Conservation (phyloP, 2,329 filamentous ascomycete genomes). For the Ilyonectria mors-panacis region DNA sequence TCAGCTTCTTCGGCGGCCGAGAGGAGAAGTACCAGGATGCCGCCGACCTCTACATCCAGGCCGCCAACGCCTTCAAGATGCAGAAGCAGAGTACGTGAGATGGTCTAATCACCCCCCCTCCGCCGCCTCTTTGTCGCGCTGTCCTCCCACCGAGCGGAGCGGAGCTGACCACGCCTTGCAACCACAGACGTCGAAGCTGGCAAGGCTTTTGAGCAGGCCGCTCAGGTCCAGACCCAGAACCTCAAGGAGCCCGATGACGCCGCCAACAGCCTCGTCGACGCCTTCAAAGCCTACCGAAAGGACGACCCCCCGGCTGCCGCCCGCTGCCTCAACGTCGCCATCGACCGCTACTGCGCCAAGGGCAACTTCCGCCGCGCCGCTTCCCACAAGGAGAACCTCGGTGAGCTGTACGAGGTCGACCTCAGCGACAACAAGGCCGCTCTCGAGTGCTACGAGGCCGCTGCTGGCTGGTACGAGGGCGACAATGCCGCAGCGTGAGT, state of each 20-base stretch:
- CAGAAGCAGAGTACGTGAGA: constrained; percentile 80
- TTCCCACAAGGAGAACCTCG: constrained; percentile 90
- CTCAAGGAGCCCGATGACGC: constrained; percentile 94
- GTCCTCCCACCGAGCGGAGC: background rate
- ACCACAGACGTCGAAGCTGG: constrained; percentile 84
- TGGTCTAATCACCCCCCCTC: no score
- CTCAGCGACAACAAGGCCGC: constrained; percentile 84
- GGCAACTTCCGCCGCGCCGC: constrained; percentile 94
- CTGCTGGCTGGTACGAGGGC: constrained; percentile 90
- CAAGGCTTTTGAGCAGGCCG: constrained; percentile 87
- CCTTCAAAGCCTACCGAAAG: constrained; percentile 95
- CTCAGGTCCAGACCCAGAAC: constrained; percentile 82
- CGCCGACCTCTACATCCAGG: constrained; percentile 88
- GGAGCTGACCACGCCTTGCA: background rate
- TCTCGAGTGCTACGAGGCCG: constrained; percentile 85
- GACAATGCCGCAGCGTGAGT: constrained; percentile 87
- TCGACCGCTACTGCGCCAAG: constrained; percentile 88
- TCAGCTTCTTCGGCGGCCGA: constrained; percentile 89
- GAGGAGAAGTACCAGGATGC: constrained; percentile 93
- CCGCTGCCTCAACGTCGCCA: constrained; percentile 82
- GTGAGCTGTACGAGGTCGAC: constrained; percentile 87
- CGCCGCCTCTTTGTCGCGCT: constrained; percentile 13
- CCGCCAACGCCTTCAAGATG: constrained; percentile 92
- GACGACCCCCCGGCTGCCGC: constrained; percentile 87
- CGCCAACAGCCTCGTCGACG: constrained; percentile 88